Conservation (phyloP, 371 early-diverging fungal genomes). For the Apophysomyces trapeziformis region DNA sequence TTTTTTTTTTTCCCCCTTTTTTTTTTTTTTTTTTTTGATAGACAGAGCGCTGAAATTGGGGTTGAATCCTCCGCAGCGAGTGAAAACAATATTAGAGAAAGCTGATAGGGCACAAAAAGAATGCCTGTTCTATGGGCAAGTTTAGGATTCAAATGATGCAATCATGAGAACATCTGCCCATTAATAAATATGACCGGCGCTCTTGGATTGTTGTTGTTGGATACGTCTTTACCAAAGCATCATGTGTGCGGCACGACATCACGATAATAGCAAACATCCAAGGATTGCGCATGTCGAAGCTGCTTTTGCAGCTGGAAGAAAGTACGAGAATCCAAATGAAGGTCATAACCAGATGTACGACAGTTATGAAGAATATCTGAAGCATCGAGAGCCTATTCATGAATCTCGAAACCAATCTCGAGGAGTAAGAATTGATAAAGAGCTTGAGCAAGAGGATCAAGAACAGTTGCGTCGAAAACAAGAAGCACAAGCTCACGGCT, state of each 20-base stretch:
- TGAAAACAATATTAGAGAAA: constrained; percentile 30
- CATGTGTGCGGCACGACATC: not conserved
- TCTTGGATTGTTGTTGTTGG: no score
- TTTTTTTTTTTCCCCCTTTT: no score
- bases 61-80: constrained; percentile 39
- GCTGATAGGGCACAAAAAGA: constrained; percentile 20
- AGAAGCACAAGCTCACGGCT: not conserved
- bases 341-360: constrained; percentile 25
- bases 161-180: not conserved
- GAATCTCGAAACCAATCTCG: constrained; percentile 10
- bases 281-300: constrained; percentile 20
- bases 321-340: constrained; percentile 18
- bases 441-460: constrained; percentile 20
- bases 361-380: constrained; percentile 11
- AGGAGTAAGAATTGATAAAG: constrained; percentile 21
- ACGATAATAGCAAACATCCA: constrained; percentile 9
- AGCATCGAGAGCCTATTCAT: constrained; percentile 15
- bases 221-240: not conserved
- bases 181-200: not conserved
- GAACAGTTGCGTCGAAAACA: constrained; percentile 12
- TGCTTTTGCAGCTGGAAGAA: constrained; percentile 16
- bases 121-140: constrained; percentile 32
- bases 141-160: constrained; percentile 19
- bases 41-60: constrained; percentile 28
- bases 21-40: not conserved